Evolutionary conservation across 2,329 filamentous ascomycete species (phyloP), one percentile per base, ranked within the genome.

Genomic region (Penicillium paneum): DNA sequence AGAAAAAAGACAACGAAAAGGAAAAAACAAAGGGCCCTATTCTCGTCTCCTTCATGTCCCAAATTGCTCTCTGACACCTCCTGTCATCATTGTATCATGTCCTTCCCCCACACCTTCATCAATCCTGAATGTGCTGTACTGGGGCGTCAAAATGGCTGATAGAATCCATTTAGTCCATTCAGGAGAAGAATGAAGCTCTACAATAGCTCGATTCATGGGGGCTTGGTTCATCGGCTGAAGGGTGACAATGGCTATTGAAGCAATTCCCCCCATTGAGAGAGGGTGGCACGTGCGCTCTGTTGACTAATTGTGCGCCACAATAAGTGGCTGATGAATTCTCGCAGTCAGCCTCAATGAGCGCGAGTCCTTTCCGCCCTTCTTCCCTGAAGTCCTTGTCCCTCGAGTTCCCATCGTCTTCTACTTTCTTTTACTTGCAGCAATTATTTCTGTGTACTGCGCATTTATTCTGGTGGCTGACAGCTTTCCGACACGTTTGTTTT

Each of bases 311-410:
- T 8, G 17, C 53, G 60, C 59, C 57, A 58, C 61, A 55, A 19
- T 31, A 40, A 32, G 57, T 65, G 63, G 63, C 63, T 63, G 28
- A 55, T 55, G 52, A 39, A 47, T 52, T 48, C 42, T 57, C 50
- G 31, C 40, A 38, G 49, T 52, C 47, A 42, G 47, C 47, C 47
- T 46, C 49, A 49, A 50, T 54, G 52, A 54, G 47, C 46, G 62
- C 62, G 62, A 63, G 58, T 64, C 62, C 58, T 58, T 63, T 60
- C 62, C 62, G 58, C 60, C 60, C 54, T 57, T 58, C 56, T 53
- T 57, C 57, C 57, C 54, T 57, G 52, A 51, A 55, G 52, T 52
- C 49, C 57, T 56, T 48, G 39, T 38, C 34, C 43, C 31, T 51
- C 55, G 46, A 41, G 35, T 28, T 35, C 46, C 28, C 52, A 55